A percentile compares a stretch with the other conserved stretches of the same genome.
phyloP scores from a whole-genome alignment of 257 asterid species.

The Fraxinus cuspidata region DNA sequence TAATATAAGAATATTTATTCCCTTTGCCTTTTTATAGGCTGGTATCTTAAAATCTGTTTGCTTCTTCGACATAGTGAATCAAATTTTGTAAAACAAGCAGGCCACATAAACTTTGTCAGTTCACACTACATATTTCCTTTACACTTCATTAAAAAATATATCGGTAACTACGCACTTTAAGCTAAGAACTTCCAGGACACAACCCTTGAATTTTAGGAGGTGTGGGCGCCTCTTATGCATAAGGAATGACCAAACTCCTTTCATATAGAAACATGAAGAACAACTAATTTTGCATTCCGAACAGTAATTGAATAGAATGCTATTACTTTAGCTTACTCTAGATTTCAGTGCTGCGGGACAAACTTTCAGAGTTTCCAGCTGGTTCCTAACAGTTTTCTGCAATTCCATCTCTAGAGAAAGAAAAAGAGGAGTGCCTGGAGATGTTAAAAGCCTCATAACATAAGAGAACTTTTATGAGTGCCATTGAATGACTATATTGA shows the following conservation, averaged over 20 bases:
- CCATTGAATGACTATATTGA: too few relatives aligned
- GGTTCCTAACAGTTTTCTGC: slow-evolving; percentile 16
- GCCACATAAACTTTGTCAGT: not conserved
- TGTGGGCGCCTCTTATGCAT: not conserved
- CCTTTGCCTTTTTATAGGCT: too few relatives aligned
- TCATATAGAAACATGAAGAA: not conserved
- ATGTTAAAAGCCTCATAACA: too few relatives aligned
- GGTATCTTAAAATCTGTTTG: too few relatives aligned
- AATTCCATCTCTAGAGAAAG: slow-evolving; percentile 28
- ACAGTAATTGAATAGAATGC: not conserved
- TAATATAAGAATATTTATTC: not conserved
- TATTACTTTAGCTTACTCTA: slow-evolving; percentile 23
- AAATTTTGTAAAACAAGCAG: not conserved
- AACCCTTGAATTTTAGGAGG: not conserved
- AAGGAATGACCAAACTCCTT: not conserved
- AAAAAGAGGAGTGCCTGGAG: slow-evolving; percentile 33
- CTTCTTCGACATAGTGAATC: not conserved
- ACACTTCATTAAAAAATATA: not conserved
- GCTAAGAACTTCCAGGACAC: not conserved
- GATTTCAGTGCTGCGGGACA: slow-evolving; percentile 27
- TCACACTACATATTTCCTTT: not conserved
- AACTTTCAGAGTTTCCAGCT: slow-evolving; percentile 25
- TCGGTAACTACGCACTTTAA: not conserved
- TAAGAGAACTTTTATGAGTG: too few relatives aligned
- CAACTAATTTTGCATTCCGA: not conserved